phyloP scores from a whole-genome alignment of 2,329 filamentous ascomycete genomes.

The Teratosphaeria pseudoeucalypti region DNA sequence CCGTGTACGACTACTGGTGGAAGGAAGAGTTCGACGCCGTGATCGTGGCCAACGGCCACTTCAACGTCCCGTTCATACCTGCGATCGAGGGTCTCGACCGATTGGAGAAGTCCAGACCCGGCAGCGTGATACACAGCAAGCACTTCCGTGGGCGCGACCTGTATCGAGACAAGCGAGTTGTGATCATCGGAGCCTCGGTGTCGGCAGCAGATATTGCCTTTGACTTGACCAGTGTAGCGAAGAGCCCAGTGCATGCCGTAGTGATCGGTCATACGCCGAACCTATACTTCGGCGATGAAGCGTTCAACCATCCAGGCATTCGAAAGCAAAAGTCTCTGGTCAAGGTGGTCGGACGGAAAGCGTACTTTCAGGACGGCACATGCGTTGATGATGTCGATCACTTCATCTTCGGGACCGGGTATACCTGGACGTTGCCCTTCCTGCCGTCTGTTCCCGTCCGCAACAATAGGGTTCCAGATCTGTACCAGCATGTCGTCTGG shows the following conservation, averaged over 20 bases:
- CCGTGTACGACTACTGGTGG: slow-evolving; percentile 48
- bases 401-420: slow-evolving; percentile 58
- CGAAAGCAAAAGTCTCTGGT: slow-evolving; percentile 39
- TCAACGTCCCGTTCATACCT: slow-evolving; percentile 48
- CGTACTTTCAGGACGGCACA: slow-evolving; percentile 48
- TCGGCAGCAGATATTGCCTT: not conserved
- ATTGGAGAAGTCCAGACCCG: slow-evolving; percentile 37
- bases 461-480: slow-evolving; percentile 45
- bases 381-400: slow-evolving; percentile 46
- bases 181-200: not conserved
- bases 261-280: not conserved
- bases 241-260: not conserved
- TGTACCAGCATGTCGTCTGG: slow-evolving; percentile 51
- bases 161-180: not conserved
- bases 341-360: slow-evolving; percentile 30
- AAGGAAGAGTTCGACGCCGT: slow-evolving; percentile 52
- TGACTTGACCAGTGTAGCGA: not conserved
- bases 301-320: slow-evolving; percentile 51
- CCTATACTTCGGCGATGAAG: slow-evolving; percentile 31
- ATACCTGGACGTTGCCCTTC: slow-evolving; percentile 54
- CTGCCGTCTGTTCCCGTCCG: slow-evolving; percentile 41
- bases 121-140: slow-evolving; percentile 47
- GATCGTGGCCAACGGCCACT: slow-evolving; percentile 51
- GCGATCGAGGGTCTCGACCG: slow-evolving; percentile 39
- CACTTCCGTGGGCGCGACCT: slow-evolving; percentile 31